Evolutionary conservation across 352 stramenopile species (phyloP), one percentile per base, ranked within the genome.

Genomic region (Peronosclerospora sorghi): DNA sequence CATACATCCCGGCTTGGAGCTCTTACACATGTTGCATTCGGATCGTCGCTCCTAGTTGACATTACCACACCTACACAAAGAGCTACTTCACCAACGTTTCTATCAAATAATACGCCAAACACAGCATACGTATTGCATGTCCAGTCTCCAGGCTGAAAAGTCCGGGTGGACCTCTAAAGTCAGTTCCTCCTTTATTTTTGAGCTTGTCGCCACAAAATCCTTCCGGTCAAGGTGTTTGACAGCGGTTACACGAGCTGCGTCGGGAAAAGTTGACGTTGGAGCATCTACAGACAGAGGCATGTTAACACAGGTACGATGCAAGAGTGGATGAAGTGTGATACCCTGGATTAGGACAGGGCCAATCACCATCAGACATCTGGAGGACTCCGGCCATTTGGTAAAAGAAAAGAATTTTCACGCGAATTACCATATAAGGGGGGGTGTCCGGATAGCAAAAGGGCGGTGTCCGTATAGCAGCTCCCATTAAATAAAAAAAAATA

Each of bases 21-120:
- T 77, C 40, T 92, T 90, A 67, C 80, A 92, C 45, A 92, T 90
- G 41, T 92, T 92, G 59, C 80, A 92, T 62, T 90, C 80, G 19
- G 60, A 65, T 0, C 80, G 71, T 35, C 80, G 75, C 50, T 90
- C 77, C 80, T 77, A 92, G 50, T 92, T 92, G 26, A 90, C 64
- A 32, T 92, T 92, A 18, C 80, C 80, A 44, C 80, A 92, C 28
- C 78, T 90, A 30, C 23, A 30, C 48, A n/a, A 19, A 43, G 4
- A 27, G 5, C 17, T 18, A 45, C 15, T 26, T 27, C 12, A n/a
- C 21, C 27, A 30, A 8, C 32, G 21, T 10, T 40, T 2, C 15
- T 37, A 23, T 19, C 7, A 7, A 5, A 19, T 7, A 29, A 10
- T 20, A 30, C 19, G 8, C 6, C 19, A 28, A 39, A n/a, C 4